A percentile compares a stretch with the other conserved stretches of the same genome.
These are phyloP conservation scores for Lolium multiflorum DNA, from an alignment of 176 grass and related monocot species.

Conservation along the genomic window DNA sequence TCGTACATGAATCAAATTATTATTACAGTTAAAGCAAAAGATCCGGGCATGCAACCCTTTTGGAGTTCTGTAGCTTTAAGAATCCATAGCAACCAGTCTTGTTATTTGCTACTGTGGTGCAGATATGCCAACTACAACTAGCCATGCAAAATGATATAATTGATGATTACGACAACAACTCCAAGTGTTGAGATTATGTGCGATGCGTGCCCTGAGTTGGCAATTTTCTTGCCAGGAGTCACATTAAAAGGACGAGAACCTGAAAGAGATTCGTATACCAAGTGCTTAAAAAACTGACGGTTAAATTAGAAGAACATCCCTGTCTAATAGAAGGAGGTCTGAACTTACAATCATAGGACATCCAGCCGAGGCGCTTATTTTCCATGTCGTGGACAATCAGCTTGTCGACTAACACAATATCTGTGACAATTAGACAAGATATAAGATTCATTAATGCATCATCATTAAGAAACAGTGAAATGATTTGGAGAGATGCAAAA, in stretches of 20 bases:
- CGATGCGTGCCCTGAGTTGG: background rate
- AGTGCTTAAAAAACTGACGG: background rate
- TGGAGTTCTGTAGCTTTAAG: no score
- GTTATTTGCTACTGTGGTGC: no score
- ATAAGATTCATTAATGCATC: background rate
- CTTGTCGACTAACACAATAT: slow-evolving; percentile 12
- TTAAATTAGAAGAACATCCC: background rate
- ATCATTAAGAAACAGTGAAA: no score
- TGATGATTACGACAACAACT: background rate
- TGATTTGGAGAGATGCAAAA: no score
- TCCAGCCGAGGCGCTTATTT: background rate
- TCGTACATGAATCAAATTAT: no score
- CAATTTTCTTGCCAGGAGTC: no score
- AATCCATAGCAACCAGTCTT: no score
- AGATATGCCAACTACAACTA: background rate
- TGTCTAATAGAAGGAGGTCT: background rate
- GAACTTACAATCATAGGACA: background rate
- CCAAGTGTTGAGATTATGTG: background rate
- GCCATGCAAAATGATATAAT: background rate
- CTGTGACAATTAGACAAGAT: background rate
- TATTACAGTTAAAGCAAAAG: no score
- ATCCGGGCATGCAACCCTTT: no score
- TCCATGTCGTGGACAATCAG: background rate
- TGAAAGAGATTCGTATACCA: background rate
- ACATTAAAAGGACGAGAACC: background rate